Conservation (phyloP, 2,329 filamentous ascomycete genomes). For the Aureobasidium vineae region DNA sequence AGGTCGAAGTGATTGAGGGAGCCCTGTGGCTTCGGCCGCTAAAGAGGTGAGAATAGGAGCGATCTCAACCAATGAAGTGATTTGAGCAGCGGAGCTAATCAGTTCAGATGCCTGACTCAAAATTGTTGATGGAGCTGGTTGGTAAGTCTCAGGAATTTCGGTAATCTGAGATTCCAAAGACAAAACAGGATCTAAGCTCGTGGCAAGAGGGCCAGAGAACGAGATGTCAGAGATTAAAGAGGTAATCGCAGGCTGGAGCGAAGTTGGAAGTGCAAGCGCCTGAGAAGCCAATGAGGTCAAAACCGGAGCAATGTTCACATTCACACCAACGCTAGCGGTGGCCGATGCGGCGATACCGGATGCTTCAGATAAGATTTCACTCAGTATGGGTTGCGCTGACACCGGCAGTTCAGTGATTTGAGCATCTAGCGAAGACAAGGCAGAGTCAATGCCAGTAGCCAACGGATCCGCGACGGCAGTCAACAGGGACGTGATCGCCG, state of each 20-base stretch:
- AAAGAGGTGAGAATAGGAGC: neutral
- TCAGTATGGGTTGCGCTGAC: neutral
- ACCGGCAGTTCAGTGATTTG: neutral
- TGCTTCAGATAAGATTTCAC: neutral
- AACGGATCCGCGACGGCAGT: neutral
- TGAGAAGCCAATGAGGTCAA: neutral
- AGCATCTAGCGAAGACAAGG: neutral
- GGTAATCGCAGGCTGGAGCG: neutral
- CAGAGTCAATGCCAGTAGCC: neutral
- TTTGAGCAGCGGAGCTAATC: neutral
- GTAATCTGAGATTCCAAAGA: neutral
- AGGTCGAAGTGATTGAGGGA: neutral
- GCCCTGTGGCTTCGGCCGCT: neutral
- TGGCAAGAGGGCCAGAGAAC: neutral
- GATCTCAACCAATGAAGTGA: neutral
- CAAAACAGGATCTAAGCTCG: neutral
- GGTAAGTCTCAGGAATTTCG: neutral
- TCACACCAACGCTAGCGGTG: neutral
- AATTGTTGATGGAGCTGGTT: neutral
- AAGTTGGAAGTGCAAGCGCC: neutral
- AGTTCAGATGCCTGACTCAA: neutral
- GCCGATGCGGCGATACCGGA: neutral
- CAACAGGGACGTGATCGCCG: neutral
- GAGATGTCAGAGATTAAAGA: conserved; percentile 3
- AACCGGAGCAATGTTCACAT: neutral